phyloP scores from a whole-genome alignment of 2,329 filamentous ascomycete genomes.

The Acarospora socialis region DNA sequence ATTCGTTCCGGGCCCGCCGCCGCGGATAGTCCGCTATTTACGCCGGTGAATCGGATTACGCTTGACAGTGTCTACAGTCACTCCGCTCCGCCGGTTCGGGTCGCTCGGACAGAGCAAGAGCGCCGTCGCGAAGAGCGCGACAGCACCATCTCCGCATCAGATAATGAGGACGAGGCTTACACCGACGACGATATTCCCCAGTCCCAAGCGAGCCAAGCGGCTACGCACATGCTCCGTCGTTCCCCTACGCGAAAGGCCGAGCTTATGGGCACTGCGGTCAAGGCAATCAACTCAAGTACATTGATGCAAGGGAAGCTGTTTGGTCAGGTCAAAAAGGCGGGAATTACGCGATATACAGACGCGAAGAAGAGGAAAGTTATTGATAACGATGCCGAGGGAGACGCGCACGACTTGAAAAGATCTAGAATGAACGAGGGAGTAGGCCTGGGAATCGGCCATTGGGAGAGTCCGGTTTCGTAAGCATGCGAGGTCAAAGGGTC shows the following conservation, averaged over 20 bases:
- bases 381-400: conserved; percentile 6
- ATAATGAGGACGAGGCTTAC: conserved; percentile 33
- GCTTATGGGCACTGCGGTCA: conserved; percentile 21
- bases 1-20: conserved; percentile 37
- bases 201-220: conserved; percentile 64
- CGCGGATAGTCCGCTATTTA: conserved; percentile 40
- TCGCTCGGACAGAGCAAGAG: conserved; percentile 20
- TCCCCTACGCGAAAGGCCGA: conserved; percentile 30
- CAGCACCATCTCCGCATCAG: conserved; percentile 65
- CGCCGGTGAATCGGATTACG: conserved; percentile 48
- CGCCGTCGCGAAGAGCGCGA: conserved; percentile 58
- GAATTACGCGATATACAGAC: conserved; percentile 22
- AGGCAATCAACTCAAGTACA: conserved; percentile 29
- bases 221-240: conserved; percentile 58
- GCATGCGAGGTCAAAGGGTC: no score
- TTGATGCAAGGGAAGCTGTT: conserved; percentile 49
- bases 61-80: conserved; percentile 28
- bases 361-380: conserved; percentile 7
- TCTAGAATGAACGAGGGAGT: conserved; percentile 27
- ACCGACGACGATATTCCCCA: conserved; percentile 54
- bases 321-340: conserved; percentile 45
- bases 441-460: conserved; percentile 42
- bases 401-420: no score
- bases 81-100: conserved; percentile 17
- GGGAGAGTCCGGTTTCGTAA: conserved; percentile 16